These are phyloP conservation scores for Magnusiomyces sp. DNA, from an alignment of 1,139 yeast species.

Conservation along the genomic window DNA sequence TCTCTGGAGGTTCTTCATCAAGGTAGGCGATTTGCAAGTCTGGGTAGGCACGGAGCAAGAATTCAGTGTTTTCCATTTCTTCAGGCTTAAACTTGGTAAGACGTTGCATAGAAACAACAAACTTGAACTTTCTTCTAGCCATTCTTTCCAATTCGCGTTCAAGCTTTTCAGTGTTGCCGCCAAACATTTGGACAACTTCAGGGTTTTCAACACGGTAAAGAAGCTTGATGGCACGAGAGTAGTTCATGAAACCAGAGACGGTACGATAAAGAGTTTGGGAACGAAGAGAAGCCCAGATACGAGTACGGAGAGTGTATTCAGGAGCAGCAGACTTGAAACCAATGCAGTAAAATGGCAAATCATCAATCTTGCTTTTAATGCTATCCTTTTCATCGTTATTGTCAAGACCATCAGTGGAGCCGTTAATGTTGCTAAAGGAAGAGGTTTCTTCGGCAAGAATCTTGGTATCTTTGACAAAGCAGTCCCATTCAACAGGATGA, in stretches of 20 bases:
- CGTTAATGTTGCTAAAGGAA: constrained; percentile 19
- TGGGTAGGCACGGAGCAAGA: constrained; percentile 95
- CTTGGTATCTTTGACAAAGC: constrained; percentile 97
- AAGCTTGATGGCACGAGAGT: constrained; percentile 94
- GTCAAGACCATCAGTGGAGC: constrained; percentile 36
- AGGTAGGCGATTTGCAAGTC: constrained; percentile 96
- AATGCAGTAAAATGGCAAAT: constrained; percentile 94
- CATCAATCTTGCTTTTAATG: constrained; percentile 86
- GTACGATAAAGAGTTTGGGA: constrained; percentile 98
- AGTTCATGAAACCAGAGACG: constrained; percentile 98
- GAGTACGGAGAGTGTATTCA: constrained; percentile 93
- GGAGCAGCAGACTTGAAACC: constrained; percentile 99
- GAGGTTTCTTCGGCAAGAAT: constrained; percentile 84
- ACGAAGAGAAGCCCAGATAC: constrained; percentile 98
- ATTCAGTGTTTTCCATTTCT: constrained; percentile 96
- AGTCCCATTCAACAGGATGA: constrained; percentile 99
- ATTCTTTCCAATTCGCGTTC: constrained; percentile 96
- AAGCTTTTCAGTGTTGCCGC: constrained; percentile 92
- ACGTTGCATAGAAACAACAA: constrained; percentile 97
- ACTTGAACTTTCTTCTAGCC: constrained; percentile 99
- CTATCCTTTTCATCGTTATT: constrained; percentile 50
- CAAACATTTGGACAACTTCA: constrained; percentile 95
- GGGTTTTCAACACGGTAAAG: constrained; percentile 98
- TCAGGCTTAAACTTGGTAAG: constrained; percentile 93
- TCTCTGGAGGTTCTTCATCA: constrained; percentile 84